Base-by-base conservation (phyloP, 2,329 filamentous ascomycete species). In the Ustilaginoidea virens region DNA sequence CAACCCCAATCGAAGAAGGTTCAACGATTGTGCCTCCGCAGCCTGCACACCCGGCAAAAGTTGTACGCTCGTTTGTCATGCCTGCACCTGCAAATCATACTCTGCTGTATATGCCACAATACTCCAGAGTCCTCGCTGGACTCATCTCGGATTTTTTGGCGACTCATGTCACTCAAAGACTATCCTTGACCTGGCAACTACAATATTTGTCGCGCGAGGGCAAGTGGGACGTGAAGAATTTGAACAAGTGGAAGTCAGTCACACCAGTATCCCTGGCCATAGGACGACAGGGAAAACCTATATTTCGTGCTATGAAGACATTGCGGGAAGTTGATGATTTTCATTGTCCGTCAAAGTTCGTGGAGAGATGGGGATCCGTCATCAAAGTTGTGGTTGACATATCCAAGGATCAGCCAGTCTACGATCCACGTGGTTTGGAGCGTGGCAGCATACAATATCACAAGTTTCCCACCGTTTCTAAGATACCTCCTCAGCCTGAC, bases 211-310 rank as follows among this genome's bases (percentile, higher is more conserved):
- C 80, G 3, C 82, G 79, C 2, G 80, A 85, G 40, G 86, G 86
- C 3, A 96, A 96, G 56, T 96, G 87, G 87, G 87, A 94, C 46
- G 83, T 96, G 40, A 96, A 96, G 57, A 96, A 96, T 45, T 63
- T 94, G 8, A 74, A 69, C 34, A 96, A 96, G 48, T 96, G 87
- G 87, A 69, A 81, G 49, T 73, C 72, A 12, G 79, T 92, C 1
- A 54, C 60, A 2, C 80, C 85, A 0, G 80, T 92, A 1, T 92
- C 81, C 0, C 64, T 68, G 2, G 74, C 77, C 4, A 90, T 96
- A 34, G 80, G 69, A 3, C 52, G 45, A 5, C 17, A 28, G 5
- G 45, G 35, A 21, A 37, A 38, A 0, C 71, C 72, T 10, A 61
- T 85, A 4, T 94, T 94, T 48, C 74, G 81, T 16, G 86, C 83